Conservation (phyloP, 164 flowering plant species). For the Aristolochia californica region DNA sequence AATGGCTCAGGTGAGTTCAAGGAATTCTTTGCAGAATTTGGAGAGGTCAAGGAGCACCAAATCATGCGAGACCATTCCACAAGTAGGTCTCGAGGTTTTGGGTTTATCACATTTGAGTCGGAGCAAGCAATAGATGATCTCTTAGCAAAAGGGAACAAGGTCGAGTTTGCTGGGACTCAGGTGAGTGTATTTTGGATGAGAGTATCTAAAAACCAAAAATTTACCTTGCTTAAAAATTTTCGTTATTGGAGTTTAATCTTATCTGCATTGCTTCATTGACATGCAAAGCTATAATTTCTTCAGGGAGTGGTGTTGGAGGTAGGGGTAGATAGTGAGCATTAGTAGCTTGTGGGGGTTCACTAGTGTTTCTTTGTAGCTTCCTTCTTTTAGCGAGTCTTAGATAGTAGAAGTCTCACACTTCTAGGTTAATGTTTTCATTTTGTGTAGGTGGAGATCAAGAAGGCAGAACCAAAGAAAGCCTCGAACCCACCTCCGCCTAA, state of each 20-base stretch:
- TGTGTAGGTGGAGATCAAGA: conserved; percentile 82
- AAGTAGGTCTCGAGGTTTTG: conserved; percentile 82
- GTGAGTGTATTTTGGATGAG: conserved; percentile 22
- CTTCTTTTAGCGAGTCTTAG: neutral
- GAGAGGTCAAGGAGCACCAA: conserved; percentile 67
- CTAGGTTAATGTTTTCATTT: conserved; percentile 12
- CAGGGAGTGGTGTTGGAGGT: neutral
- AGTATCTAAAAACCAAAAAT: neutral
- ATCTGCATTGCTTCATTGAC: neutral
- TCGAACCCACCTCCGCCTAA: conserved; percentile 42
- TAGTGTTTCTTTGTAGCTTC: neutral
- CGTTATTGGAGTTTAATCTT: neutral
- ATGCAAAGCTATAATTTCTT: neutral
- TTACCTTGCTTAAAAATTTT: too few species aligned
- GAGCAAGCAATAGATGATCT: conserved; percentile 69
- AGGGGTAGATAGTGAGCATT: too few species aligned
- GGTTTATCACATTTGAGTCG: conserved; percentile 62
- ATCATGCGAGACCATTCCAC: conserved; percentile 77
- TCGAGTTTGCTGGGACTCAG: conserved; percentile 66
- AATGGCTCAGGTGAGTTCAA: conserved; percentile 56
- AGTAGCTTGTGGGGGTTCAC: neutral
- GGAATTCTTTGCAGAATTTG: conserved; percentile 65
- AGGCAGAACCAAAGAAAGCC: conserved; percentile 85
- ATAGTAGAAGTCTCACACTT: conserved; percentile 9
- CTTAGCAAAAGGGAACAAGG: conserved; percentile 49